Percentiles rank a stretch among this genome's conserved stretches.
Evolutionary conservation across 2,329 filamentous ascomycete species (phyloP).

Genomic region (Exophiala phaeomuriformis): DNA sequence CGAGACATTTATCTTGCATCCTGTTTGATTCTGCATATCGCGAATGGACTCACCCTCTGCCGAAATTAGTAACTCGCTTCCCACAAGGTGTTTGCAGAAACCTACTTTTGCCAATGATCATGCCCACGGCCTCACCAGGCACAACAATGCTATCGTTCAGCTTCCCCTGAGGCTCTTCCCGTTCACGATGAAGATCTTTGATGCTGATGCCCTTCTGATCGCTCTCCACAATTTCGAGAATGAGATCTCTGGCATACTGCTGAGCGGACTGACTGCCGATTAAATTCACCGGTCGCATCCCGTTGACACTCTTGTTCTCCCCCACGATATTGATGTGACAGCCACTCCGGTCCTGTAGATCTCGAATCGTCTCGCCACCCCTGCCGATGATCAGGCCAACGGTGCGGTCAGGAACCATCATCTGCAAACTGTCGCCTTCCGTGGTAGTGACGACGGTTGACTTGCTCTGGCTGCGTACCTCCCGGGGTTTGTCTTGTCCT

Average conservation of each 20-base stretch:
- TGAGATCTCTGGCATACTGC: constrained; percentile 72
- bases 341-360: constrained; percentile 83
- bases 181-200: constrained; percentile 34
- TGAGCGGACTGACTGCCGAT: constrained; percentile 72
- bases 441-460: constrained; percentile 40
- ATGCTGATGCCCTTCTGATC: constrained; percentile 45
- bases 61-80: constrained; percentile 14
- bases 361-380: constrained; percentile 84
- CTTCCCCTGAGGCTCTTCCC: constrained; percentile 46
- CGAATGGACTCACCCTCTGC: constrained; percentile 80
- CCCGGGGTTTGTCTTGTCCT: constrained; percentile 20
- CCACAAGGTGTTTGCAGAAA: not conserved
- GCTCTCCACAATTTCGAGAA: constrained; percentile 90
- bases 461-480: constrained; percentile 18
- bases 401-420: constrained; percentile 90
- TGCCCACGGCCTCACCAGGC: constrained; percentile 83
- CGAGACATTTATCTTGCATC: constrained; percentile 92
- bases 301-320: constrained; percentile 87
- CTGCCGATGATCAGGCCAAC: constrained; percentile 92
- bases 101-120: constrained; percentile 83
- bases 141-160: constrained; percentile 77
- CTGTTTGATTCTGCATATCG: constrained; percentile 79
- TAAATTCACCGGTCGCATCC: constrained; percentile 79
- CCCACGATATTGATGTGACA: constrained; percentile 94
- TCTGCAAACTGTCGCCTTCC: constrained; percentile 77